Evolutionary conservation across 192 early-diverging fungal genomes (phyloP), one percentile per base, ranked within the genome.

Genomic region (Coemansia sp.): DNA sequence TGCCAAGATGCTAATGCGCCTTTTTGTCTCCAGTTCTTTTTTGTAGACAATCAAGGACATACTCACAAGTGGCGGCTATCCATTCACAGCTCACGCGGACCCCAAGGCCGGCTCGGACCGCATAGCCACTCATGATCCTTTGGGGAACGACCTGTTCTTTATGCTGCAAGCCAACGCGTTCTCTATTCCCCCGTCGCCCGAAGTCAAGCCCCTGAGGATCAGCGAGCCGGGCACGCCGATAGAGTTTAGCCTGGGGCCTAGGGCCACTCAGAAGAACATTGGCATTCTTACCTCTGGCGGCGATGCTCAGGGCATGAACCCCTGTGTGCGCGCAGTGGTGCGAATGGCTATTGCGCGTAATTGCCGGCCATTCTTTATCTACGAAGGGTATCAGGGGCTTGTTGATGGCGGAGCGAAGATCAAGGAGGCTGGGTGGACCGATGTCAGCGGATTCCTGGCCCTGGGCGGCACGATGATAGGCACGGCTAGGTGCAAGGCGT

Each of bases 281-380:
- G 96, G 93, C 28, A 86, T 99, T 28, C 74, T 99, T 36, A 99
- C 96, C 10, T 92, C 90, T 37, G 96, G 96, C 33, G 96, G 96
- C 34, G 96, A 99, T 73, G 90, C 92, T 10, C 91, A 90, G n/a
- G 96, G 96, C 26, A 99, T 99, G 96, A 99, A 99, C 69, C 91
- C 96, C 23, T 91, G 89, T 24, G 96, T 99, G 28, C 85, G 96
- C 24, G 88, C 91, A 8, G 91, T 96, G 24, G 94, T 95, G 13
- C 88, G 96, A 26, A 89, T 93, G 66, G 89, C 93, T 1, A 89
- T 96, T 65, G 84, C 90, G 18, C 85, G 88, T 20, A 90, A 86
- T 8, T 95, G 93, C 76, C 83, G 90, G 26, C 90, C 94, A 3
- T 99, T 86, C 76, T 90, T 89, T 10, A 91, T 99, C 60, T 94